Base-by-base conservation (phyloP, 1,284 basidiomycete genomes). In the Microbotryum silenes-acaulis region DNA sequence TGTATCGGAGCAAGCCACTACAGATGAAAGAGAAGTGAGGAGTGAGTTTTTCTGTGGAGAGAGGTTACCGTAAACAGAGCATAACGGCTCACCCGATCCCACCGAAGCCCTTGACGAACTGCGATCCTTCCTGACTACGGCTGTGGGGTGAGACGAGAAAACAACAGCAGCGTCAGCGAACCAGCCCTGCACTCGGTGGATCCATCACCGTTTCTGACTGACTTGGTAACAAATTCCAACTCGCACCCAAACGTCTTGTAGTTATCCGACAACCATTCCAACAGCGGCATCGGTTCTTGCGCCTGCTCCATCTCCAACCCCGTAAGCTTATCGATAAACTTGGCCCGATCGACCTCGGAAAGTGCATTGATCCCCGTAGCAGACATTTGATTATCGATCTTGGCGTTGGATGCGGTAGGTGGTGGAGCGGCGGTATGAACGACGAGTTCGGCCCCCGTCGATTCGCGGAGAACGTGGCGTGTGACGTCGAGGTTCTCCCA, bases 201-300 rank as follows among this genome's bases (percentile, higher is more conserved):
- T 4, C 27, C 6, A 27, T 27, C 3, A 27, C 27, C 27, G 27
- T 27, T 27, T 4, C 27, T 4, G 27, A 20, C 10, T 21, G 16
- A 29, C 14, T 20, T n/a, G 45, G 53, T 21, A 25, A 45, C 29
- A 6, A 45, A 14, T 71, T 97, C 94, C 65, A 97, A 85, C 70
- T 87, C 87, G 61, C 93, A 89, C 69, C 94, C 96, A 74, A 97
- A 98, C 54, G 93, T 88, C 75, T 91, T 92, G 82, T 98, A 98
- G 76, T 93, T 92, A 74, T 98, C 96, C 46, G 96, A 88, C 73
- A 98, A 91, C 96, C 96, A 98, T 77, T 98, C 92, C 64, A 97
- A 84, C 20, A 96, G 81, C 53, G 88, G 81, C 72, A 88, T 82
- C 1, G 92, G 85, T 69, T 96, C 92, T 2, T 73, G 72, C 6